Base-by-base conservation (phyloP, 306 rosid genomes). In the Fragaria vesca region DNA sequence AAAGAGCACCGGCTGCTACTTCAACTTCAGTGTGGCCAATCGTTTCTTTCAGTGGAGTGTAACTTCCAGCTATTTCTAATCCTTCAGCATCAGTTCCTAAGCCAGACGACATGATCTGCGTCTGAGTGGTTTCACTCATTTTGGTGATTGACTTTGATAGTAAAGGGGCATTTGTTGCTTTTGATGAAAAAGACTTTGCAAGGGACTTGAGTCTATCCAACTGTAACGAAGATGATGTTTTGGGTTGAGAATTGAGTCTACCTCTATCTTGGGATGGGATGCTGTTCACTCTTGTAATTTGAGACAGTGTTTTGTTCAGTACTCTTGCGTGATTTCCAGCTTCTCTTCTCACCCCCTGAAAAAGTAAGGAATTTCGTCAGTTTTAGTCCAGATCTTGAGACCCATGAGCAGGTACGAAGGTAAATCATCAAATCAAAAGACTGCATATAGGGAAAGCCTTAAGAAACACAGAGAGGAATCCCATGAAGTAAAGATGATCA, bases 301-400 rank as follows among this genome's bases (percentile, higher is more conserved):
- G 77, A 20, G 79, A 80, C 74, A 86, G 46, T 32, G 48, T 65
- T 83, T 81, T 87, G 89, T 95, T 95, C 63, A 95, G 79, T 63
- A 84, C 83, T 79, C 81, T 92, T 0, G 97, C 92, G 78, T 91
- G 94, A 18, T 80, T 89, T 48, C 99, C 99, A 12, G 86, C 97
- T 87, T 95, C 99, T 86, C 97, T 95, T 86, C 99, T 87, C 46
- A 92, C 98, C 67, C 98, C 98, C 98, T 95, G 86, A 83, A 81
- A 77, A 73, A 76, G 30, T 12, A 71, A 9, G 20, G 51, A 61
- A 38, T 26, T 17, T 7, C 16, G 32, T 20, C 48, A 58, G 28
- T 71, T 61, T 61, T 46, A 60, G 54, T 70, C 38, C 20, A 54
- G 61, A 26, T 6, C 1, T 66, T 47, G 17, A 65, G 68, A 24